Conservation (phyloP, 352 stramenopile genomes). For the Lagenidium sp. region DNA sequence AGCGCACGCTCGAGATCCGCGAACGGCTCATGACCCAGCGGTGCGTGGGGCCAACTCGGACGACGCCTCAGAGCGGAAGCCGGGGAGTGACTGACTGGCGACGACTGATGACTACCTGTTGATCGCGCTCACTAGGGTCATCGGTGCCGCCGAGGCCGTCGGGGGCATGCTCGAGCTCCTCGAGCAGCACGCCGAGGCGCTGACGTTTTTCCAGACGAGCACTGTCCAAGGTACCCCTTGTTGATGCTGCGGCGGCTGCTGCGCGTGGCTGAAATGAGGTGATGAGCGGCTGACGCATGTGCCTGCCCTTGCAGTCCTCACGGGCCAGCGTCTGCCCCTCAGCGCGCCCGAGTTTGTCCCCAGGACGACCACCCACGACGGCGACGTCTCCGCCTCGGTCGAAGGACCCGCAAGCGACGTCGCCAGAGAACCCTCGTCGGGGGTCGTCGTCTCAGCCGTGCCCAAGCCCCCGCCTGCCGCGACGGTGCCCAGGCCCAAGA, state of each 20-base stretch:
- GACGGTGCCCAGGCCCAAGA: too few relatives aligned
- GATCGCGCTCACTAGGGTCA: constrained; percentile 21
- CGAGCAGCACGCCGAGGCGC: constrained; percentile 24
- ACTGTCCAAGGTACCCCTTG: constrained; percentile 32
- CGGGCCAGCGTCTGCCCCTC: constrained; percentile 22
- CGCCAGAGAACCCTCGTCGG: not conserved
- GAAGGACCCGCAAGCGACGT: not conserved
- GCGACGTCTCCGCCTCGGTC: not conserved
- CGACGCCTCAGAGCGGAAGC: too few relatives aligned
- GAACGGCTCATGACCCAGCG: constrained; percentile 40
- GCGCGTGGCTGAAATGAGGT: too few relatives aligned
- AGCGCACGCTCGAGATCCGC: constrained; percentile 35
- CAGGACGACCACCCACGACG: not conserved
- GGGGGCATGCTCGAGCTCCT: constrained; percentile 34
- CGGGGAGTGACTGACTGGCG: not conserved
- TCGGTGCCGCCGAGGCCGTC: constrained; percentile 37
- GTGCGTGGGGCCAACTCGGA: too few relatives aligned
- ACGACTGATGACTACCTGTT: not conserved
- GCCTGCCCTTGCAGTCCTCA: constrained; percentile 21
- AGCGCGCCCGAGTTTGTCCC: constrained; percentile 24
- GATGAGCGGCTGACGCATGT: too few relatives aligned
- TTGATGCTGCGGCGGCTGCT: not conserved
- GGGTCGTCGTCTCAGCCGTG: too few relatives aligned
- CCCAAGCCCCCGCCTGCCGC: too few relatives aligned
- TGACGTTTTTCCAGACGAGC: constrained; percentile 54